Conservation (phyloP, 257 asterid genomes). For the Forsythia suspensa region DNA sequence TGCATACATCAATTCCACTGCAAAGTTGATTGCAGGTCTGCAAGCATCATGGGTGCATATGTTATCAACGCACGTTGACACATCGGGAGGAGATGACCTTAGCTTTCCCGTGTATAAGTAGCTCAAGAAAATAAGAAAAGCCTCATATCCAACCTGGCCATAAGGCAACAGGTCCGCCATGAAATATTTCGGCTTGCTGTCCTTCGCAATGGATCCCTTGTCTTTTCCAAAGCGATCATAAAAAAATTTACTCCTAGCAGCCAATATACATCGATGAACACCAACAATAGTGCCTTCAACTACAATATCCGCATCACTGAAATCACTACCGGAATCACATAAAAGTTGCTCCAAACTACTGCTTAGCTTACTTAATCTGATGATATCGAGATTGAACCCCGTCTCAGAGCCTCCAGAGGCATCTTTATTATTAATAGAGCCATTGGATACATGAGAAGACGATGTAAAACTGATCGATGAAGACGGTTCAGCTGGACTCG, state of each 20-base stretch:
- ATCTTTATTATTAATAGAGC: slow-evolving; percentile 32
- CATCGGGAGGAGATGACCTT: slow-evolving; percentile 53
- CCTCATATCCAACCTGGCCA: slow-evolving; percentile 69
- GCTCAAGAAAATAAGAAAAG: slow-evolving; percentile 51
- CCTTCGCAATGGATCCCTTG: slow-evolving; percentile 37
- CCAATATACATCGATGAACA: slow-evolving; percentile 68
- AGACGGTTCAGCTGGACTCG: slow-evolving; percentile 57
- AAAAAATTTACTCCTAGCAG: slow-evolving; percentile 61
- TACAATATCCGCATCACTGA: slow-evolving; percentile 57
- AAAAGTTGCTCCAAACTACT: slow-evolving; percentile 49
- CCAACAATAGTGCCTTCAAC: slow-evolving; percentile 52
- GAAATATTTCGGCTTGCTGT: slow-evolving; percentile 43
- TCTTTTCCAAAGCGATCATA: slow-evolving; percentile 41
- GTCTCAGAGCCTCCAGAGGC: slow-evolving; percentile 35
- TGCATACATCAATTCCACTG: slow-evolving; percentile 68
- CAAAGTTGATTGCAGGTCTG: slow-evolving; percentile 59
- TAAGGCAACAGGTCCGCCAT: slow-evolving; percentile 54
- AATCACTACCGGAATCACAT: slow-evolving; percentile 39
- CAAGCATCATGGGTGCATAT: slow-evolving; percentile 61
- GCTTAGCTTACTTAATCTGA: slow-evolving; percentile 56
- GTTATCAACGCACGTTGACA: slow-evolving; percentile 61
- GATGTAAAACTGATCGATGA: slow-evolving; percentile 65
- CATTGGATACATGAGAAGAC: slow-evolving; percentile 50
- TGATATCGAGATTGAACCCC: slow-evolving; percentile 36
- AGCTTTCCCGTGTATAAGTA: slow-evolving; percentile 73